These are phyloP conservation scores for Arabidopsis lyrata DNA, from an alignment of 441 rosid genomes.

Conservation along the genomic window DNA sequence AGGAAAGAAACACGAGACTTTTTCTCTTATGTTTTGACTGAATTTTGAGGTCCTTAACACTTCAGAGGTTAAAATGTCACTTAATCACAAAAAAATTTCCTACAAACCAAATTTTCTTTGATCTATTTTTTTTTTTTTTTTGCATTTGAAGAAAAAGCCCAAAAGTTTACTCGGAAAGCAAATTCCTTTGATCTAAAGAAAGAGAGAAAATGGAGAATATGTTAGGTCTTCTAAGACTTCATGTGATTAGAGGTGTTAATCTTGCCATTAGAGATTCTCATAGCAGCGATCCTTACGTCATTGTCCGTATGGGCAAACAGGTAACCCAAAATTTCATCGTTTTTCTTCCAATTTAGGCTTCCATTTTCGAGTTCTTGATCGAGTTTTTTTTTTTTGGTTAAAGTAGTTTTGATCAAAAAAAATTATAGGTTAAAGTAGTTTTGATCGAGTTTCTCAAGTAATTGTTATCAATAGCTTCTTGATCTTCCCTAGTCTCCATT, in stretches of 20 bases:
- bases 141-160: background rate
- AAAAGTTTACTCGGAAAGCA: background rate
- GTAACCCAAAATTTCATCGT: conserved; percentile 24
- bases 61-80: conserved; percentile 21
- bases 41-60: conserved; percentile 33
- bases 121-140: background rate
- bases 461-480: background rate
- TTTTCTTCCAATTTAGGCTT: background rate
- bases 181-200: conserved; percentile 9
- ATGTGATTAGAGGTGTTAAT: conserved; percentile 57
- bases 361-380: conserved; percentile 5
- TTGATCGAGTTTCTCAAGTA: background rate
- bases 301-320: conserved; percentile 59
- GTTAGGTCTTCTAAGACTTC: conserved; percentile 64
- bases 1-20: conserved; percentile 1
- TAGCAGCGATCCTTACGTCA: conserved; percentile 67
- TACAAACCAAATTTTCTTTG: background rate
- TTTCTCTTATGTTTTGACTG: conserved; percentile 30
- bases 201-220: conserved; percentile 52
- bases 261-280: conserved; percentile 62
- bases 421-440: no score
- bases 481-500: background rate
- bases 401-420: no score
- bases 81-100: background rate
- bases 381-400: no score